A percentile compares a stretch with the other conserved stretches of the same genome.
Evolutionary conservation across 768 basidiomycete genomes (phyloP).

Genomic region (Amanita rimosa): DNA sequence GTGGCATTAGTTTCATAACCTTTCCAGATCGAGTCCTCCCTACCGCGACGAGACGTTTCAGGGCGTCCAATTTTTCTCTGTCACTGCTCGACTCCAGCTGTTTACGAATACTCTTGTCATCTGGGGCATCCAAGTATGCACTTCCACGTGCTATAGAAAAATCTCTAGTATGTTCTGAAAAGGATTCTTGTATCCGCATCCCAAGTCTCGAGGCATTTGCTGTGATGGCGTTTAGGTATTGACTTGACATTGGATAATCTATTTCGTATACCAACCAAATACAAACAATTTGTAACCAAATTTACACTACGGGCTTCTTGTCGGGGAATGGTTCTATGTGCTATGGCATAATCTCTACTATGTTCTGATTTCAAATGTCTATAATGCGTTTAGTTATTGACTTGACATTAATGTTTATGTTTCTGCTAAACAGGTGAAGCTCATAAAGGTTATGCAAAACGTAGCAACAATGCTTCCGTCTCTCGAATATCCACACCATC

Average conservation of each 20-base stretch:
- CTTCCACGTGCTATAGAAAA: conserved; percentile 45
- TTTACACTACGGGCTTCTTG: no score
- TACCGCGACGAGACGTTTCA: conserved; percentile 92
- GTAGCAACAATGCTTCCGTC: conserved; percentile 34
- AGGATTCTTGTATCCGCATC: conserved; percentile 72
- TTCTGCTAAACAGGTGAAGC: background rate
- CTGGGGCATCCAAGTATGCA: conserved; percentile 54
- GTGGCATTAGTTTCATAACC: background rate
- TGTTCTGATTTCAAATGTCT: no score
- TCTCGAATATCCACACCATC: conserved; percentile 33
- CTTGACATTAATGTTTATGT: conserved; percentile 22
- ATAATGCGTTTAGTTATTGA: conserved; percentile 36
- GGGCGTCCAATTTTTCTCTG: conserved; percentile 84
- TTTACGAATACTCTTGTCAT: conserved; percentile 75
- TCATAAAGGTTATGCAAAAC: conserved; percentile 14
- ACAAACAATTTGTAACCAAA: no score
- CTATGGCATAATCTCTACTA: no score
- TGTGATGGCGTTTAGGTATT: conserved; percentile 44
- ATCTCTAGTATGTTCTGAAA: conserved; percentile 74
- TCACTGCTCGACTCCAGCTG: conserved; percentile 87
- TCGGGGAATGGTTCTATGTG: no score
- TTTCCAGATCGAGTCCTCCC: conserved; percentile 17
- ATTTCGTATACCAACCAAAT: no score
- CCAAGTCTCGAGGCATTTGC: conserved; percentile 81
- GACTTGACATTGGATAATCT: conserved; percentile 23